Base-by-base conservation (phyloP, 345 rosid species). In the Gossypium turneri region DNA sequence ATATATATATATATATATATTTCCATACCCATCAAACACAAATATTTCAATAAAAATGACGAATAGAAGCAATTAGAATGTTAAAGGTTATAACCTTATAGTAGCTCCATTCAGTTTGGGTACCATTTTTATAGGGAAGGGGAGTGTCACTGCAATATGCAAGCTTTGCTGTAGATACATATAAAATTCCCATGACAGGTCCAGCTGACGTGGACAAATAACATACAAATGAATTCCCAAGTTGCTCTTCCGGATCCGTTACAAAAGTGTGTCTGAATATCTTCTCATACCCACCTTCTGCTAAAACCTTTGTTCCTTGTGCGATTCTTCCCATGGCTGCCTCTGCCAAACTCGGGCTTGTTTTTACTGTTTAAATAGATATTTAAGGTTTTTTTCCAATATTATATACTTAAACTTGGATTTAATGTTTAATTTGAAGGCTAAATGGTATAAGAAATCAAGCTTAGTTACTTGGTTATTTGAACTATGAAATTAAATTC, bases 311-410 rank as follows among this genome's bases (percentile, higher is more conserved):
- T 20, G 90, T 87, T 72, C 92, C 89, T 67, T 89, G 93, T 9
- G 96, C 93, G 71, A 90, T 84, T 83, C 92, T 90, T 84, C 93
- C 93, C 86, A 90, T 79, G 9, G 96, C 92, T 79, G 92, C 96
- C 71, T 90, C 96, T 48, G 89, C 85, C 76, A 90, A 84, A 82
- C 93, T 89, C 25, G 96, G 93, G 71, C 87, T 81, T 22, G 92
- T 90, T 79, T 87, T 89, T 86, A 90, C 93, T 89, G 80, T 17
- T 79, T 53, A 19, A 43, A 48, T 34, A 78, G 7, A 74, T 44
- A 45, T 34, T 34, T 34, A 65, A 53, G 27, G 13, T 12, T 12
- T 10, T 47, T 47, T 47, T 2, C 13, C 1, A 47, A 47, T 12
- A 2, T 47, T 47, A 47, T 47, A 11, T 12, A 47, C 13, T 2